A percentile compares a stretch with the other conserved stretches of the same genome.
phyloP scores from a whole-genome alignment of 208 protist species.

The Novymonas esmeraldas region DNA sequence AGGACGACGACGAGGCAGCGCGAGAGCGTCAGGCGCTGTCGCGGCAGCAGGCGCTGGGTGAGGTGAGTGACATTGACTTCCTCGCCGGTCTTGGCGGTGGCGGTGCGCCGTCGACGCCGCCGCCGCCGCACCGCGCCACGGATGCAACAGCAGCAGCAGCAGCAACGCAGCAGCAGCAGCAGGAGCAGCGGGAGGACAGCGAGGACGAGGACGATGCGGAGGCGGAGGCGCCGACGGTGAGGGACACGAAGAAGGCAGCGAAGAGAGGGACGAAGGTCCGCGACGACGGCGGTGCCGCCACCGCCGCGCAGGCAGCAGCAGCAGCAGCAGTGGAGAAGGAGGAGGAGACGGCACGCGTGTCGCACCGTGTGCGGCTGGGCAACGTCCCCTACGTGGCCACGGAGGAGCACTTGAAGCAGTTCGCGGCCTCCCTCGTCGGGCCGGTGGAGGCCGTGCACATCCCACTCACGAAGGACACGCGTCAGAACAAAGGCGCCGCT shows the following conservation, averaged over 20 bases:
- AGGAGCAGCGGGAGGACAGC: conserved; percentile 5
- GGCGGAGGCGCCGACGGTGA: conserved; percentile 7
- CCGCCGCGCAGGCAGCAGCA: neutral
- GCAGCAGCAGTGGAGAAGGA: conserved; percentile 13
- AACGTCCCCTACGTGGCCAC: conserved; percentile 96
- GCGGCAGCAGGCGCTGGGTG: conserved; percentile 67
- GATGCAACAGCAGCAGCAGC: conserved; percentile 2
- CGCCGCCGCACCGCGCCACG: conserved; percentile 4
- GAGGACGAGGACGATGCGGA: neutral
- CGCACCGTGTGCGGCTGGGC: conserved; percentile 93
- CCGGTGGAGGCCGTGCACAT: conserved; percentile 94
- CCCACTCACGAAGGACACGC: conserved; percentile 92
- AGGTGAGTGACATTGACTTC: conserved; percentile 86
- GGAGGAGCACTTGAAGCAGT: conserved; percentile 94
- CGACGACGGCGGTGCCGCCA: conserved; percentile 2
- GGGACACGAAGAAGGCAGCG: conserved; percentile 1
- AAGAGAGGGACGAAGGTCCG: neutral
- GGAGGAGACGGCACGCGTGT: conserved; percentile 62
- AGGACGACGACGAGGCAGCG: conserved; percentile 2
- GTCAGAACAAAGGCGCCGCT: conserved; percentile 92
- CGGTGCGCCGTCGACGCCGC: too few species aligned
- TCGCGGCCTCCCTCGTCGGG: conserved; percentile 85
- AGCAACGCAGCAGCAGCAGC: conserved; percentile 8
- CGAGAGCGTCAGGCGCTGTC: conserved; percentile 36
- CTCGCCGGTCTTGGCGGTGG: conserved; percentile 36